phyloP scores from a whole-genome alignment of 805 yeast genomes.

The Barnettozyma vustinii region DNA sequence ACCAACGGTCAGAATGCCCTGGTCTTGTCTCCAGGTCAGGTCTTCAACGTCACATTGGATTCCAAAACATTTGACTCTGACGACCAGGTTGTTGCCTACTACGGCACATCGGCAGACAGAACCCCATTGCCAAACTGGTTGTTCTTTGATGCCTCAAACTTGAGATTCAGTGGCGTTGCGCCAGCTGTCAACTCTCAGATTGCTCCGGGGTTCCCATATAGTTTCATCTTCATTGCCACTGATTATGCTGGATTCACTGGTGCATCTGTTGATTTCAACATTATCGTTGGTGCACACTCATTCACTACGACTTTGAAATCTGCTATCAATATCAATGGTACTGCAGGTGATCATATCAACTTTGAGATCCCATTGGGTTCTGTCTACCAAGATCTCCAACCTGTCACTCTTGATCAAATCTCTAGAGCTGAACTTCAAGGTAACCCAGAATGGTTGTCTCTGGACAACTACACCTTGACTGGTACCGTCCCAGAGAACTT shows the following conservation, averaged over 20 bases:
- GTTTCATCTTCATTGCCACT: constrained; percentile 70
- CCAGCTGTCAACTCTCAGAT: constrained; percentile 80
- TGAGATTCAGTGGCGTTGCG: constrained; percentile 80
- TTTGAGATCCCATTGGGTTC: constrained; percentile 57
- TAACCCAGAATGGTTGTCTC: constrained; percentile 57
- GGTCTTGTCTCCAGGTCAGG: constrained; percentile 64
- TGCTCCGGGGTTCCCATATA: constrained; percentile 78
- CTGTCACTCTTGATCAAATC: constrained; percentile 46
- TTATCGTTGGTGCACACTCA: constrained; percentile 85
- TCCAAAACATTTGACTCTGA: constrained; percentile 52
- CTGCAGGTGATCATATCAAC: constrained; percentile 49
- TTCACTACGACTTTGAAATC: constrained; percentile 61
- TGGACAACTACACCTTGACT: constrained; percentile 38
- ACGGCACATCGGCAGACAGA: constrained; percentile 76
- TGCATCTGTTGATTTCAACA: constrained; percentile 59
- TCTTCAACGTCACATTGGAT: constrained; percentile 62
- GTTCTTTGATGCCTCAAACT: constrained; percentile 50
- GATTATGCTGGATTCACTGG: constrained; percentile 74
- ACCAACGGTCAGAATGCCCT: constrained; percentile 75
- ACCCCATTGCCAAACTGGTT: constrained; percentile 93
- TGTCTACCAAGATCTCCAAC: constrained; percentile 58
- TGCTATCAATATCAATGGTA: constrained; percentile 58
- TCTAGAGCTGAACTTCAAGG: constrained; percentile 42
- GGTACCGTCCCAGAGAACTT: constrained; percentile 53
- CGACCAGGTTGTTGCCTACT: constrained; percentile 55